A percentile compares a stretch with the other conserved stretches of the same genome.
Evolutionary conservation across 345 rosid genomes (phyloP).

Genomic region (Citrus glauca): DNA sequence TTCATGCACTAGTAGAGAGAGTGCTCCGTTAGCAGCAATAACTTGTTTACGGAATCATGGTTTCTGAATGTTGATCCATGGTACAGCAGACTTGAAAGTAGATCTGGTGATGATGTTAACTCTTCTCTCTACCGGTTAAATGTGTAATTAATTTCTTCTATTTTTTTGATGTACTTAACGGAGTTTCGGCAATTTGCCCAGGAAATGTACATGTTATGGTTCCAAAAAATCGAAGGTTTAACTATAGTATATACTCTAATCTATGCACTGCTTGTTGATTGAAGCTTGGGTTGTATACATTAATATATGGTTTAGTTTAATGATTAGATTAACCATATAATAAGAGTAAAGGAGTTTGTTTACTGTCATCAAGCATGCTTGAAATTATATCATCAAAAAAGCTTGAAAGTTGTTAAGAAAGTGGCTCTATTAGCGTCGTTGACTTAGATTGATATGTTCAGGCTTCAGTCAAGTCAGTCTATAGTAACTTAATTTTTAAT

Average conservation of each 20-base stretch:
- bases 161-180: no score
- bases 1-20: neutral
- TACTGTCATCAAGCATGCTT: neutral
- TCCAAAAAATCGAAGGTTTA: neutral
- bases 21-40: neutral
- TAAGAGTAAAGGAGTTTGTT: neutral
- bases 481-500: neutral
- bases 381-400: neutral
- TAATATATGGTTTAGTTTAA: neutral
- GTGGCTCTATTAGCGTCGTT: neutral
- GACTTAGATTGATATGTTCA: neutral
- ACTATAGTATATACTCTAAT: neutral
- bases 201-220: neutral
- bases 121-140: neutral
- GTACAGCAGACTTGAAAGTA: neutral
- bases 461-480: neutral
- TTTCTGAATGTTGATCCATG: neutral
- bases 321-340: neutral
- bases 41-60: neutral
- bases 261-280: neutral
- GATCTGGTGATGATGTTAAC: neutral
- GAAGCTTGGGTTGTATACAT: neutral
- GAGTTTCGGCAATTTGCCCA: neutral
- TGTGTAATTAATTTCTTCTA: neutral
- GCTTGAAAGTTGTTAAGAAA: neutral